Percentiles rank a stretch among this genome's conserved stretches.
Evolutionary conservation across 2,329 filamentous ascomycete species (phyloP).

Genomic region (Calcarisporium arbuscula): DNA sequence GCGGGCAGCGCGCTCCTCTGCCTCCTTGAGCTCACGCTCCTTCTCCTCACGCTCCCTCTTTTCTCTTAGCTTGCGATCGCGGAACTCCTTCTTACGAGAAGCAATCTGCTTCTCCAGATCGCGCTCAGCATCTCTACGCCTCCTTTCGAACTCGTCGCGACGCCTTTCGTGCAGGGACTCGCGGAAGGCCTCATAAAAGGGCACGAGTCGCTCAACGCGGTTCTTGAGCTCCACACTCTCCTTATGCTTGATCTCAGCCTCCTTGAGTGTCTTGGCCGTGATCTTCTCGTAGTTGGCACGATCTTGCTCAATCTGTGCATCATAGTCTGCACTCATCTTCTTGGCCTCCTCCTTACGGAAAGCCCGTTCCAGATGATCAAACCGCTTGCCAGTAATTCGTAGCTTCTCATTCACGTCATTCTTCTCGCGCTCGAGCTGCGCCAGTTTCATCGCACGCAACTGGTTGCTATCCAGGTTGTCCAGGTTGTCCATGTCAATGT

Average conservation of each 20-base stretch:
- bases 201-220: conserved; percentile 77
- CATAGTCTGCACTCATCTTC: conserved; percentile 82
- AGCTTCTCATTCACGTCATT: conserved; percentile 89
- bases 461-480: conserved; percentile 83
- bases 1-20: conserved; percentile 71
- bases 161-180: conserved; percentile 77
- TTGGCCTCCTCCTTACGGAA: conserved; percentile 94
- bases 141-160: conserved; percentile 92
- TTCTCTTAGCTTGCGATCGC: conserved; percentile 76
- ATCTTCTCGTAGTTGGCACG: conserved; percentile 71
- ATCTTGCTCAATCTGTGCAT: conserved; percentile 72
- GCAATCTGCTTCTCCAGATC: conserved; percentile 91
- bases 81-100: conserved; percentile 78
- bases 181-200: conserved; percentile 79
- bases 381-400: conserved; percentile 85
- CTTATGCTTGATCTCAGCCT: conserved; percentile 82
- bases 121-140: conserved; percentile 82
- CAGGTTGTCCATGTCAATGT: conserved; percentile 74
- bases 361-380: conserved; percentile 94
- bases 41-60: conserved; percentile 78
- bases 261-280: conserved; percentile 71
- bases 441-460: conserved; percentile 89
- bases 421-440: conserved; percentile 96
- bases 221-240: conserved; percentile 91
- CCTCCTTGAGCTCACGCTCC: conserved; percentile 71